A percentile compares a stretch with the other conserved stretches of the same genome.
Conservation (phyloP, 148 eudicot species). For the Rhododendron mucronatum region DNA sequence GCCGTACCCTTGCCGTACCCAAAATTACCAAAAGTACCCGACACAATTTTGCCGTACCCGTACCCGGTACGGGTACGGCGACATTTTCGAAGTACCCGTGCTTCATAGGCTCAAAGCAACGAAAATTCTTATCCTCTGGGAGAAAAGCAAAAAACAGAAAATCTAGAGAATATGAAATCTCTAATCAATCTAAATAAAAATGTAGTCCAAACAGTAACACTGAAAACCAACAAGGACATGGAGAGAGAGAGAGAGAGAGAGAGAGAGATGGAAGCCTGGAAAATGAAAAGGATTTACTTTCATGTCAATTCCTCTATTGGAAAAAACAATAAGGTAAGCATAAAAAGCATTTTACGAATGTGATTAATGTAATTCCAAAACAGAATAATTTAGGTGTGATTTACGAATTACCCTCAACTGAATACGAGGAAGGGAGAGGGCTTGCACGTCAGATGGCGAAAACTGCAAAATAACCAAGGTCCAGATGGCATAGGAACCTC, state of each 20-base stretch:
- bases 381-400: background rate
- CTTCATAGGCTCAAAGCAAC: background rate
- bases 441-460: background rate
- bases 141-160: background rate
- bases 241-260: background rate
- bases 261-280: background rate
- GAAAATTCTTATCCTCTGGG: background rate
- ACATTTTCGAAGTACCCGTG: no score
- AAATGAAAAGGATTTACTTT: background rate
- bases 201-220: background rate
- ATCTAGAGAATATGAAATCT: background rate
- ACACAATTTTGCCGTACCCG: no score
- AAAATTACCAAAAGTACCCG: no score
- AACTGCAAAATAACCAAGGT: background rate
- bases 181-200: background rate
- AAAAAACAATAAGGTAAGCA: background rate
- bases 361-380: background rate
- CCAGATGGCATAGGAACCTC: background rate
- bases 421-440: background rate
- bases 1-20: no score
- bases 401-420: background rate
- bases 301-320: background rate
- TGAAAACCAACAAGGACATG: background rate
- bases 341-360: background rate
- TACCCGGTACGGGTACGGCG: no score